A percentile compares a stretch with the other conserved stretches of the same genome.
Conservation (phyloP, 106 monocot species). For the Dactylorhiza incarnata region DNA sequence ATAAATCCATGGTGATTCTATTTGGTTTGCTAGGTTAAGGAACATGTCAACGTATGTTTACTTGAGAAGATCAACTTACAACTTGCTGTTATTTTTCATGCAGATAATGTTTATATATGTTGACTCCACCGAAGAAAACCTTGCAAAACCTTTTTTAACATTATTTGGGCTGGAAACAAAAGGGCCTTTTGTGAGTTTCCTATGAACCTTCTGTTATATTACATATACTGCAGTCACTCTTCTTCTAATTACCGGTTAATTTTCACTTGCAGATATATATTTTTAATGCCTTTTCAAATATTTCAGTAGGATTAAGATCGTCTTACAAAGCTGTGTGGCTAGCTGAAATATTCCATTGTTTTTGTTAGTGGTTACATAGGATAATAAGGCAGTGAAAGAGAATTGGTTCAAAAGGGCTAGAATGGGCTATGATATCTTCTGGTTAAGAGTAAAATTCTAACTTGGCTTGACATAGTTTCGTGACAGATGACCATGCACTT, state of each 20-base stretch:
- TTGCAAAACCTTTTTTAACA: conserved; percentile 92
- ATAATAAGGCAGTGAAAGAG: not conserved
- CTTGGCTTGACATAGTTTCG: not conserved
- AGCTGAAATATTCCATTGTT: not conserved
- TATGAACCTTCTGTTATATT: not conserved
- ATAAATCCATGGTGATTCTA: conserved; percentile 54
- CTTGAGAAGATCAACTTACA: not conserved
- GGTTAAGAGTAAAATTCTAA: not conserved
- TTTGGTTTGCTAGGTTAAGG: not conserved
- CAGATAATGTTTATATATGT: conserved; percentile 91
- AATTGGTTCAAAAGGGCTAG: not conserved
- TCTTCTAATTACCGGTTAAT: not conserved
- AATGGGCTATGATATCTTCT: not conserved
- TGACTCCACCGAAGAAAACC: conserved; percentile 75
- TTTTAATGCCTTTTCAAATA: not conserved
- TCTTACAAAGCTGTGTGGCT: not conserved
- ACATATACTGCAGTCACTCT: not conserved
- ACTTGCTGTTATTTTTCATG: conserved; percentile 10
- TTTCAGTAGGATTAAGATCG: not conserved
- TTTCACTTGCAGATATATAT: not conserved
- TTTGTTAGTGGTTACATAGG: not conserved
- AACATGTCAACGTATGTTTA: not conserved
- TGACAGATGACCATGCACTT: not conserved
- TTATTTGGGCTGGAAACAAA: conserved; percentile 77
- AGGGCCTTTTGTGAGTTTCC: conserved; percentile 53